phyloP scores from a whole-genome alignment of 1,284 basidiomycete genomes.

The Irpex lacteus region DNA sequence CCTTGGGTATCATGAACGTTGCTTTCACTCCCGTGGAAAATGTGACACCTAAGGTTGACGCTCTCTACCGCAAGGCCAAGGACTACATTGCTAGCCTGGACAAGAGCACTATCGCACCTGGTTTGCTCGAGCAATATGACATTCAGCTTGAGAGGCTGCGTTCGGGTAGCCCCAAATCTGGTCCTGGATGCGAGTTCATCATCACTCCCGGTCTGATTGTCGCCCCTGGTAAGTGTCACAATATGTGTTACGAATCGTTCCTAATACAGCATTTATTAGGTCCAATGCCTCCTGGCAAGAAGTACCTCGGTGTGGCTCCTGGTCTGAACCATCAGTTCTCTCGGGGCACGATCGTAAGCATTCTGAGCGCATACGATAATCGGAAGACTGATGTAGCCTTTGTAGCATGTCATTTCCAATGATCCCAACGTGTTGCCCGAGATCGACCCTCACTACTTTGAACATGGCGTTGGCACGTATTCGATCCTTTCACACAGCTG shows the following conservation, averaged over 20 bases:
- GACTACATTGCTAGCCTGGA: constrained; percentile 22
- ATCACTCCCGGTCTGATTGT: constrained; percentile 18
- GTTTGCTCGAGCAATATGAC: constrained; percentile 33
- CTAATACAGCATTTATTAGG: constrained; percentile 11
- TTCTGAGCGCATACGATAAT: neutral
- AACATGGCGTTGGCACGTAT: constrained; percentile 41
- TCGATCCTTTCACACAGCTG: constrained; percentile 2
- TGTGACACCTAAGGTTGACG: constrained; percentile 21
- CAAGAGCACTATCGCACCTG: constrained; percentile 23
- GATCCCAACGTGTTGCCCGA: constrained; percentile 40
- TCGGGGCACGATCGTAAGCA: constrained; percentile 39
- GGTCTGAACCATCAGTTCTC: constrained; percentile 30
- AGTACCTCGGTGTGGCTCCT: constrained; percentile 28
- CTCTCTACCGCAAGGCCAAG: constrained; percentile 26
- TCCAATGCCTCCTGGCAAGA: constrained; percentile 23
- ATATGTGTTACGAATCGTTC: too few species aligned
- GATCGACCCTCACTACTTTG: constrained; percentile 49
- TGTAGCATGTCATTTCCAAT: constrained; percentile 35
- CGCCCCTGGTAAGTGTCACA: constrained; percentile 5
- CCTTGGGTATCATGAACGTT: constrained; percentile 26
- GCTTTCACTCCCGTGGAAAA: constrained; percentile 23
- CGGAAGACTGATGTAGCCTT: neutral
- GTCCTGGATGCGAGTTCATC: constrained; percentile 27
- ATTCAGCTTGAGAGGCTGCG: constrained; percentile 32
- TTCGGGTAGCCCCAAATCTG: constrained; percentile 7